These are phyloP conservation scores for Pythium utonaiense DNA, from an alignment of 352 stramenopile species.

Conservation along the genomic window DNA sequence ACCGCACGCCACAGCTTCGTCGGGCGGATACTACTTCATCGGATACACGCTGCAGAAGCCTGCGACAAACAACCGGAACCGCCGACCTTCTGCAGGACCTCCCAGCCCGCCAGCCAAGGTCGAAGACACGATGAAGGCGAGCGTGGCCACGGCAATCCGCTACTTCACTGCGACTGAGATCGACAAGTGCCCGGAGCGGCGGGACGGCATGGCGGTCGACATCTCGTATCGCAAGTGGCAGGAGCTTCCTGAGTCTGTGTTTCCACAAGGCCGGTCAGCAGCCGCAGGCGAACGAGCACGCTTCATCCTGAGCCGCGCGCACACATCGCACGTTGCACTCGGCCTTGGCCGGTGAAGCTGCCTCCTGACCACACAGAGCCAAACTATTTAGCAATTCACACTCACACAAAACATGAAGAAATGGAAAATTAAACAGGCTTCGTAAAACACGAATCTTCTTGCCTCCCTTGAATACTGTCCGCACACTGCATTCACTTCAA, in stretches of 20 bases:
- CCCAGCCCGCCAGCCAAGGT: not conserved
- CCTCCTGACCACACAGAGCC: not conserved
- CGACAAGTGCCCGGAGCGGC: conserved; percentile 47
- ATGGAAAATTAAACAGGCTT: conserved; percentile 20
- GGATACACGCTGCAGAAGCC: conserved; percentile 48
- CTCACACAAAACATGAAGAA: conserved; percentile 8
- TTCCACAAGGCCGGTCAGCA: conserved; percentile 48
- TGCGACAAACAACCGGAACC: not conserved
- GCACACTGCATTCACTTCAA: conserved; percentile 1
- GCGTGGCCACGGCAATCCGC: conserved; percentile 51
- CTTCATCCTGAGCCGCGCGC: conserved; percentile 74
- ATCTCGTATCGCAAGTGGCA: conserved; percentile 71
- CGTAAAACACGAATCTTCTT: not conserved
- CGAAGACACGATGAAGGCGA: conserved; percentile 29
- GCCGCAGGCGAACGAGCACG: conserved; percentile 70
- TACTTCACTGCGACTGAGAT: conserved; percentile 85
- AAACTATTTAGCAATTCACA: conserved; percentile 18
- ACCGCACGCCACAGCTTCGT: not conserved
- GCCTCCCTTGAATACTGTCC: not conserved
- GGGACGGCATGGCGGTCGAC: conserved; percentile 46
- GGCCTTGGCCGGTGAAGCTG: conserved; percentile 39
- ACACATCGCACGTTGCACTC: conserved; percentile 56
- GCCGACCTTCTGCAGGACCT: not conserved
- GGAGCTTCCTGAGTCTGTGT: conserved; percentile 58
- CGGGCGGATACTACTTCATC: conserved; percentile 65